Percentiles rank a stretch among this genome's conserved stretches.
phyloP scores from a whole-genome alignment of 352 stramenopile species.

The Phytophthora podocarpi region DNA sequence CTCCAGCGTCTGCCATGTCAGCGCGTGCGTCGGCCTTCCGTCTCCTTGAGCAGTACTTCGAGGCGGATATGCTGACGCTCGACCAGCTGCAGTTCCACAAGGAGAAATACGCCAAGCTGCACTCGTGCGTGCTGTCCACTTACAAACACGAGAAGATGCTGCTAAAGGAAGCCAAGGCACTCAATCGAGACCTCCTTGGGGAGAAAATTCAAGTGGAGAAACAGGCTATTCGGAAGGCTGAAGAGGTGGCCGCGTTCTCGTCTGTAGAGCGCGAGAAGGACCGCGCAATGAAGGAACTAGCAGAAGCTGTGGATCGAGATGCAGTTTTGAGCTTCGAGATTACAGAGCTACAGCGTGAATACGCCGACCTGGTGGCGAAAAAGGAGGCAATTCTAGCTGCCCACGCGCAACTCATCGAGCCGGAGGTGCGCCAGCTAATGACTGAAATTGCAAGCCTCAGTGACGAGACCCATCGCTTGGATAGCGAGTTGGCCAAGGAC shows the following conservation, averaged over 20 bases:
- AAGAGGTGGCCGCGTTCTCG: constrained; percentile 75
- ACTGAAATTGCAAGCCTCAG: constrained; percentile 65
- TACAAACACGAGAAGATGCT: constrained; percentile 86
- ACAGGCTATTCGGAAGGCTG: constrained; percentile 83
- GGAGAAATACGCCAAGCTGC: constrained; percentile 75
- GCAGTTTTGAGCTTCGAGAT: constrained; percentile 88
- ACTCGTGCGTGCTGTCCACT: constrained; percentile 71
- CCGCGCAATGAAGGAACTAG: constrained; percentile 74
- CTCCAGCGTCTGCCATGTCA: constrained; percentile 52
- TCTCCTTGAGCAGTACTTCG: constrained; percentile 84
- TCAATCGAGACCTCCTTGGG: constrained; percentile 83
- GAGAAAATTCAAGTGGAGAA: constrained; percentile 90
- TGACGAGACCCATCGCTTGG: constrained; percentile 72
- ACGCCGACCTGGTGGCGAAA: constrained; percentile 68
- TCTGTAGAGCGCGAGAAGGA: constrained; percentile 86
- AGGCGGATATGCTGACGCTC: constrained; percentile 83
- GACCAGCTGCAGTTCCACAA: constrained; percentile 85
- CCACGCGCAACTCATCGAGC: constrained; percentile 85
- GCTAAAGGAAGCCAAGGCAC: constrained; percentile 79
- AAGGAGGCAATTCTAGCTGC: constrained; percentile 80
- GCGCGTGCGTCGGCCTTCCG: constrained; percentile 73
- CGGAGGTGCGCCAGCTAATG: constrained; percentile 77
- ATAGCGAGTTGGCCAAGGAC: constrained; percentile 77
- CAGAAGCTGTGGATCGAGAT: constrained; percentile 79
- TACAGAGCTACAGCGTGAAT: constrained; percentile 84